These are phyloP conservation scores for Alternaria dauci DNA, from an alignment of 2,329 filamentous ascomycete species.

Conservation along the genomic window DNA sequence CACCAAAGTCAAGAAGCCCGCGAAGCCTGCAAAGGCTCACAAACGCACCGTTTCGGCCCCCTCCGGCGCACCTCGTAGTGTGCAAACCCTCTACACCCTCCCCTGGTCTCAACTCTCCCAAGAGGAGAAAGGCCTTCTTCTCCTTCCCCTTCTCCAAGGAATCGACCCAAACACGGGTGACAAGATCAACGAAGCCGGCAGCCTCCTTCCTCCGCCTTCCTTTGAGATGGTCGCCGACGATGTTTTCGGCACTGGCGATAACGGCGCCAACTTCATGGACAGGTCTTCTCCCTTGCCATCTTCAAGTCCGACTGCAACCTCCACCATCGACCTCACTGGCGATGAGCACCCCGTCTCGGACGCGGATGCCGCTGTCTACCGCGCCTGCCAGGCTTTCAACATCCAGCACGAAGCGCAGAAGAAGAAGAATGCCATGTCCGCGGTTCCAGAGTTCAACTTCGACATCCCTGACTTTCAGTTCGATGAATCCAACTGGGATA, in stretches of 20 bases:
- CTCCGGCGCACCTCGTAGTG: background rate
- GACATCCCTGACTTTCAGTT: background rate
- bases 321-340: background rate
- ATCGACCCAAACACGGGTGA: slow-evolving; percentile 25
- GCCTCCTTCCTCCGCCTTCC: background rate
- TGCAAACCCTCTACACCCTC: slow-evolving; percentile 17
- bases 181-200: background rate
- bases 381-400: background rate
- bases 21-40: slow-evolving; percentile 7
- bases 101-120: slow-evolving; percentile 20
- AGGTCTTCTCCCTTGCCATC: background rate
- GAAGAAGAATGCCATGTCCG: background rate
- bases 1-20: background rate
- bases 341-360: background rate
- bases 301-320: background rate
- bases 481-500: background rate
- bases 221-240: slow-evolving; percentile 11
- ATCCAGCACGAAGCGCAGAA: background rate
- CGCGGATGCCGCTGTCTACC: background rate
- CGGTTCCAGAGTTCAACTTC: background rate
- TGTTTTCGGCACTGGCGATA: background rate
- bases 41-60: background rate
- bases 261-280: background rate
- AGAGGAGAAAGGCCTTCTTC: slow-evolving; percentile 28
- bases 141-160: slow-evolving; percentile 30